These are phyloP conservation scores for Fusarium beomiforme DNA, from an alignment of 2,329 filamentous ascomycete species.

Conservation along the genomic window DNA sequence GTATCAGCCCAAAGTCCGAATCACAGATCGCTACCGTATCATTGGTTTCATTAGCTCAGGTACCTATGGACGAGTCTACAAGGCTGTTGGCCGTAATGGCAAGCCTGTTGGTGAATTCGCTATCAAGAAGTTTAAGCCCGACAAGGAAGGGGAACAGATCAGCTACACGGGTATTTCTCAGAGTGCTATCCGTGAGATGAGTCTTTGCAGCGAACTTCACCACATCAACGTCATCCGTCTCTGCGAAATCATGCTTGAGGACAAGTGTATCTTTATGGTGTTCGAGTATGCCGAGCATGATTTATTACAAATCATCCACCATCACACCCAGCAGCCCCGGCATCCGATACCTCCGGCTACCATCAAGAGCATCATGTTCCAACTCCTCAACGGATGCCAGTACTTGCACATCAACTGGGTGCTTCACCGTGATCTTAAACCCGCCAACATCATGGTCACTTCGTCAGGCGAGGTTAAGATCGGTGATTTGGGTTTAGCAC, in stretches of 20 bases:
- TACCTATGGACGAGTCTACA: slow-evolving; percentile 98
- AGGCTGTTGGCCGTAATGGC: slow-evolving; percentile 75
- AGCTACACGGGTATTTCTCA: slow-evolving; percentile 98
- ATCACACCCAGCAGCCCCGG: slow-evolving; percentile 89
- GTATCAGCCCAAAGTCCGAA: slow-evolving; percentile 83
- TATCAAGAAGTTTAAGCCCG: slow-evolving; percentile 99
- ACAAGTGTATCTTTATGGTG: slow-evolving; percentile 99
- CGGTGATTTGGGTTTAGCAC: slow-evolving; percentile 90
- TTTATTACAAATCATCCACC: slow-evolving; percentile 95
- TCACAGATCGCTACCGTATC: slow-evolving; percentile 93
- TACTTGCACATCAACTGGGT: slow-evolving; percentile 98
- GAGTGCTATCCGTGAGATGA: slow-evolving; percentile 97
- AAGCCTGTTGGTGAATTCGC: slow-evolving; percentile 79
- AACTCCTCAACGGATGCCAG: slow-evolving; percentile 92
- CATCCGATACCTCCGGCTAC: slow-evolving; percentile 89
- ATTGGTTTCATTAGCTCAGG: slow-evolving; percentile 98
- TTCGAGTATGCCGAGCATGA: slow-evolving; percentile 99
- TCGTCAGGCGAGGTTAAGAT: slow-evolving; percentile 91
- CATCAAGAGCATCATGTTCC: slow-evolving; percentile 94
- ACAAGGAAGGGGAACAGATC: slow-evolving; percentile 95
- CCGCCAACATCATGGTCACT: slow-evolving; percentile 98
- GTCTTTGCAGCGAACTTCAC: slow-evolving; percentile 88
- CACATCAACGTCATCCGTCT: slow-evolving; percentile 91
- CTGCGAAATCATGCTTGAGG: slow-evolving; percentile 95
- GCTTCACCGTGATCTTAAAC: slow-evolving; percentile 94